Evolutionary conservation across 179 eudicot genomes (phyloP), one percentile per base, ranked within the genome.

Genomic region (Sideroxylon spinosum): DNA sequence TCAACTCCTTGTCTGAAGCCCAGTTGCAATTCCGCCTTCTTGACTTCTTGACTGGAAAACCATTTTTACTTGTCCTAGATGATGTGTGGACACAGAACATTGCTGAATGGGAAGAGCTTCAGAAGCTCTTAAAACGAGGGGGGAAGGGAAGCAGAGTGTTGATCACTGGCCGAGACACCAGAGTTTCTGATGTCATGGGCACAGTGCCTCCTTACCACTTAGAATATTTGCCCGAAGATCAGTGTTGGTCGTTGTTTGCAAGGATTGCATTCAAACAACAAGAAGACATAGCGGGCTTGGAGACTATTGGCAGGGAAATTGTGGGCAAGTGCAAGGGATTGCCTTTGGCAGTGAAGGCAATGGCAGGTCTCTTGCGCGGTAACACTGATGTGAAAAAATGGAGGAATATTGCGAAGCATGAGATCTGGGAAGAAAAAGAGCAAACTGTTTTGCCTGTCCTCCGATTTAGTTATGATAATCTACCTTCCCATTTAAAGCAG

Each of bases 261-360:
- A 82, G 74, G 25, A 50, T 77, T 50, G 81, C 64, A 28, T 82
- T 82, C n/a, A 57, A 13, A 68, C 59, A 48, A 22, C 16, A 23
- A 2, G 6, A 37, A 37, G 20, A 46, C 12, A 7, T 29, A 59
- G 71, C 46, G 10, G 37, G 44, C 4, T 53, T 78, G 56, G 76
- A 78, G 56, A 32, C 32, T 7, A 68, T 68, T 50, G 84, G 84
- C 17, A 78, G 20, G 75, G 52, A 78, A 52, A 82, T 82, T 62
- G 65, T 78, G 28, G 64, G 20, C n/a, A 78, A 32, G 76, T 82
- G 84, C 67, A 48, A 82, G 17, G 76, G 44, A 75, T 78, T 82
- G 57, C 81, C 84, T 26, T 68, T 82, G 60, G 84, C 84, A 8
- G 84, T 82, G 56, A 82, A 82, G 81, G 79, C 84, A 16, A 82